Evolutionary conservation across 31 red algal genomes (phyloP).

Genomic region (Asparagopsis taxiformis): DNA sequence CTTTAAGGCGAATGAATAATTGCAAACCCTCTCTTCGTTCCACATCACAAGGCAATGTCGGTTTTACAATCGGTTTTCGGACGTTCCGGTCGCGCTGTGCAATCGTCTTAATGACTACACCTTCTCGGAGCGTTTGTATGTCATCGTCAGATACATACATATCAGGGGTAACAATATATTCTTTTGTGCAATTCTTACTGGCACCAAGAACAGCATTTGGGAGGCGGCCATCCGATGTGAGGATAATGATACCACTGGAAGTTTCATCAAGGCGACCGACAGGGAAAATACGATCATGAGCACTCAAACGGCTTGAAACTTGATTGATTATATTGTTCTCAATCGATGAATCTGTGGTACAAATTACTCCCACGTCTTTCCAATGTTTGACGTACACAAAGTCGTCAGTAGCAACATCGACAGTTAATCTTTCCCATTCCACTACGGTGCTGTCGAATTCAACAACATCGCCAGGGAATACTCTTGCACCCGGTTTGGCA

Average conservation of each 20-base stretch:
- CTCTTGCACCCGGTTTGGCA: slow-evolving; percentile 49
- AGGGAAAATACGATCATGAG: slow-evolving; percentile 57
- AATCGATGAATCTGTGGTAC: slow-evolving; percentile 38
- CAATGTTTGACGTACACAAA: slow-evolving; percentile 78
- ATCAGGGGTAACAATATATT: slow-evolving; percentile 66
- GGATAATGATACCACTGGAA: slow-evolving; percentile 68
- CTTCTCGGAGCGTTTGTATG: slow-evolving; percentile 45
- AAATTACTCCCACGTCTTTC: slow-evolving; percentile 57
- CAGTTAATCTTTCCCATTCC: slow-evolving; percentile 71
- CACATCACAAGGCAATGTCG: slow-evolving; percentile 65
- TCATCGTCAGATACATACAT: slow-evolving; percentile 38
- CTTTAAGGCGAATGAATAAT: slow-evolving; percentile 30
- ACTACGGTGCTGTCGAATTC: slow-evolving; percentile 52
- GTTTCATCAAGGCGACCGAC: slow-evolving; percentile 81
- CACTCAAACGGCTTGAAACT: background rate
- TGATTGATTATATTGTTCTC: slow-evolving; percentile 66
- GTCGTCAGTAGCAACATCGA: background rate
- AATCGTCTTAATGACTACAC: slow-evolving; percentile 66
- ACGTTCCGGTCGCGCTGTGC: slow-evolving; percentile 23
- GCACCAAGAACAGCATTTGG: slow-evolving; percentile 69
- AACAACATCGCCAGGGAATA: slow-evolving; percentile 56
- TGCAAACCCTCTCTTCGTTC: slow-evolving; percentile 21
- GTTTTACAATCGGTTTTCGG: slow-evolving; percentile 4
- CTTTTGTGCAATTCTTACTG: slow-evolving; percentile 26
- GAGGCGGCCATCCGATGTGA: slow-evolving; percentile 77